Evolutionary conservation across 805 yeast genomes (phyloP), one percentile per base, ranked within the genome.

Genomic region (Tetrapisispora phaffii): DNA sequence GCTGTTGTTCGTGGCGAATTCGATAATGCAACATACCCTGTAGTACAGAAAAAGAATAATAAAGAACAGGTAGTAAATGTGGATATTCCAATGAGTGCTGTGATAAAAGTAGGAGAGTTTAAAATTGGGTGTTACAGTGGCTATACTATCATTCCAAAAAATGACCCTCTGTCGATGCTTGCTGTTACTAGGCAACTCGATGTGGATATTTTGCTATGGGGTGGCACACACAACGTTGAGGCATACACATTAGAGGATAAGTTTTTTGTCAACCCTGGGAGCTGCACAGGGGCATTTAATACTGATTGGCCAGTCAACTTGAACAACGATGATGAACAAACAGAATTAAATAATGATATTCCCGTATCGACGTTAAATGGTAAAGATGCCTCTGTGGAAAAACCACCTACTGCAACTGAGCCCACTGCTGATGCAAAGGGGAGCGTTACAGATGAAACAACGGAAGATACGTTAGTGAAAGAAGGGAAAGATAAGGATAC

Each of bases 241-340:
- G 96, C 97, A 0, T 90, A 88, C 58, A 85, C 93, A 9, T 68
- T 89, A 47, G 97, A 88, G 52, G 95, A 94, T 20, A 86, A 85
- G 64, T 86, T 89, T 62, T 93, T 93, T 58, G 75, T 93, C n/a
- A 90, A 86, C 61, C 97, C 98, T 0, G 98, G 98, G 0, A 83
- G 95, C 59, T 95, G 95, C 35, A 89, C 97, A 0, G 98, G 98
- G 22, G 96, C 97, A 0, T 78, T 75, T 52, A 74, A 75, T 36
- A 74, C 84, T 28, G 82, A 80, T 56, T 77, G 80, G 66, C 80
- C 80, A 5, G 52, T 63, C 23, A 56, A 54, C 1, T 61, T 61
- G 28, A 65, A 63, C 21, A 57, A 53, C 19, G 58, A 41, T 20
- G 42, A 28, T 2, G 39, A 4, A 21, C 29, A 28, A 34, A 45